These are phyloP conservation scores for Nissolia schottii DNA, from an alignment of 306 rosid species.

Conservation along the genomic window DNA sequence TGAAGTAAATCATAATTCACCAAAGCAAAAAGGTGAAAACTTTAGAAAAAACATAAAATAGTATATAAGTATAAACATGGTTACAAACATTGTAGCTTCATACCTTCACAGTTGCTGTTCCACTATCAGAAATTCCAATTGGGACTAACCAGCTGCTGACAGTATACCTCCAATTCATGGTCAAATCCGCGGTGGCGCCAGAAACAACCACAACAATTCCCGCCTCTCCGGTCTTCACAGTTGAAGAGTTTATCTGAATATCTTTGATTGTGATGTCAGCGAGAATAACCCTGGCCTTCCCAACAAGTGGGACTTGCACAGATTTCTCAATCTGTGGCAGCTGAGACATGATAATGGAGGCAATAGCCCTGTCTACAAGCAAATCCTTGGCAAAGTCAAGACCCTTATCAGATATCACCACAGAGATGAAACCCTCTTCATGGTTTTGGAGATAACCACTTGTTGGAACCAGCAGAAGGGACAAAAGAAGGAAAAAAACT, in stretches of 20 bases:
- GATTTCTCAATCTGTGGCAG: constrained; percentile 56
- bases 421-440: constrained; percentile 66
- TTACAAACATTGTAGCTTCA: neutral
- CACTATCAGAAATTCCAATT: constrained; percentile 63
- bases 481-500: constrained; percentile 21
- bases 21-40: neutral
- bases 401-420: constrained; percentile 61
- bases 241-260: constrained; percentile 54
- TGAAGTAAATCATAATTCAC: neutral
- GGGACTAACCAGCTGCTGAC: constrained; percentile 53
- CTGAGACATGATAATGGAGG: constrained; percentile 53
- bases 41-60: neutral
- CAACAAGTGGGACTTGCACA: constrained; percentile 56
- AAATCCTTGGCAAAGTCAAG: constrained; percentile 74
- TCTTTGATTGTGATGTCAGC: constrained; percentile 54
- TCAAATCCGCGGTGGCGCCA: constrained; percentile 76
- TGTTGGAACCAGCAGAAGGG: constrained; percentile 31
- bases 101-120: constrained; percentile 75
- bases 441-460: constrained; percentile 29
- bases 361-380: constrained; percentile 50
- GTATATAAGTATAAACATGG: neutral
- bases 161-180: constrained; percentile 61
- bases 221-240: constrained; percentile 52
- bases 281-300: constrained; percentile 54
- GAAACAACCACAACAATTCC: constrained; percentile 59